Evolutionary conservation across 768 basidiomycete species (phyloP).

Genomic region (Amanita subjunquillea): DNA sequence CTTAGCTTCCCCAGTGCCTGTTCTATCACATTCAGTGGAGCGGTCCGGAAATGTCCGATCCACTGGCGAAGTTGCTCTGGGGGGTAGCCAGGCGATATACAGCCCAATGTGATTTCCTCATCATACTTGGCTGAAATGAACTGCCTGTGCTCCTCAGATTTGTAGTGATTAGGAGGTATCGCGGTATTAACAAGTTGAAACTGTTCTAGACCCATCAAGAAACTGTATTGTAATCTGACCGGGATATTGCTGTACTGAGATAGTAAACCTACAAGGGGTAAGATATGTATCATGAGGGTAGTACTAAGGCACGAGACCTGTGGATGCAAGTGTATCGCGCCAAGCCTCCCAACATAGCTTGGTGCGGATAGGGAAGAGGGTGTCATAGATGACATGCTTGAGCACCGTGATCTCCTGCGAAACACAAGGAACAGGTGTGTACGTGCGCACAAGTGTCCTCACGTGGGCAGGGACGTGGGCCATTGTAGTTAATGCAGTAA

Average conservation of each 20-base stretch:
- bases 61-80: slow-evolving; percentile 7
- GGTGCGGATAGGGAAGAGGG: too few species aligned
- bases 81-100: slow-evolving; percentile 8
- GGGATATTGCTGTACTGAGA: too few species aligned
- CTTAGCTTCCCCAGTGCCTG: too few species aligned
- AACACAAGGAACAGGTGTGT: slow-evolving; percentile 12
- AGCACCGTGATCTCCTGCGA: slow-evolving; percentile 5
- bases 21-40: too few species aligned
- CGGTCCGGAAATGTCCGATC: slow-evolving; percentile 16
- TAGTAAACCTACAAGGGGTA: too few species aligned
- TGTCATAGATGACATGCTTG: slow-evolving; percentile 5
- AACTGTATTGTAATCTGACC: too few species aligned
- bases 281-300: too few species aligned
- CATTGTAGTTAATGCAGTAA: too few species aligned
- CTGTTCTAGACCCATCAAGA: too few species aligned
- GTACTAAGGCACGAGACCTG: too few species aligned
- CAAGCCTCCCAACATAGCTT: too few species aligned
- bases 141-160: slow-evolving; percentile 5
- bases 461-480: slow-evolving; percentile 1
- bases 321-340: too few species aligned
- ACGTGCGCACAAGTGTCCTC: neutral
- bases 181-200: slow-evolving; percentile 5
- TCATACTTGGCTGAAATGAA: slow-evolving; percentile 9
- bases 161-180: slow-evolving; percentile 11
- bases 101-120: slow-evolving; percentile 8